Conservation (phyloP, 2,329 filamentous ascomycete genomes). For the Fusarium sp. region DNA sequence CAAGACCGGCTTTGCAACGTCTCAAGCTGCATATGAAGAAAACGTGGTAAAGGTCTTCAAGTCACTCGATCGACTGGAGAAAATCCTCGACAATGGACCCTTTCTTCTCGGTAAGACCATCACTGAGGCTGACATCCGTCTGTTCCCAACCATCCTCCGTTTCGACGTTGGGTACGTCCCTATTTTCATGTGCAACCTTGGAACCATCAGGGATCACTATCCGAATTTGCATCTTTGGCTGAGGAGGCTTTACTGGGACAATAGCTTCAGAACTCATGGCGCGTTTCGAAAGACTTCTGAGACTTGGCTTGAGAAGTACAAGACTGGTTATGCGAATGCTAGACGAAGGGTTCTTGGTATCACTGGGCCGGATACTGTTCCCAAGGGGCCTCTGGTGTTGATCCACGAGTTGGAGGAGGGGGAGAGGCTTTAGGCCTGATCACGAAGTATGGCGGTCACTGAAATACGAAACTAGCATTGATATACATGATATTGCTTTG, state of each 20-base stretch:
- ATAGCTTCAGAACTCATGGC: slow-evolving; percentile 51
- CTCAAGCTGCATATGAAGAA: slow-evolving; percentile 72
- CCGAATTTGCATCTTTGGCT: slow-evolving; percentile 76
- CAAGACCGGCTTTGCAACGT: slow-evolving; percentile 71
- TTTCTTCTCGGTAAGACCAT: slow-evolving; percentile 72
- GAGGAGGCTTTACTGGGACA: slow-evolving; percentile 76
- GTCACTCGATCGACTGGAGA: slow-evolving; percentile 72
- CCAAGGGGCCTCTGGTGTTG: slow-evolving; percentile 36
- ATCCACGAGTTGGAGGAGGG: slow-evolving; percentile 17
- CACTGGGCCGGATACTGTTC: slow-evolving; percentile 43
- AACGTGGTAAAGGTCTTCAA: slow-evolving; percentile 69
- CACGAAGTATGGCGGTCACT: not conserved
- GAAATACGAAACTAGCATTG: too few relatives aligned
- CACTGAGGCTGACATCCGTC: slow-evolving; percentile 75
- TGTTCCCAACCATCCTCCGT: slow-evolving; percentile 72
- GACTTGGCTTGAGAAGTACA: slow-evolving; percentile 57
- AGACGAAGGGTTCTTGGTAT: slow-evolving; percentile 42
- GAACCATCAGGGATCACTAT: slow-evolving; percentile 71
- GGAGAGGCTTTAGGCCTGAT: not conserved
- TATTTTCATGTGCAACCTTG: slow-evolving; percentile 72
- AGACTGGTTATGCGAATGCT: slow-evolving; percentile 41
- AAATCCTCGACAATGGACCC: slow-evolving; percentile 59
- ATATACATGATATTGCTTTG: not conserved
- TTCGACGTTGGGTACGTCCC: slow-evolving; percentile 77
- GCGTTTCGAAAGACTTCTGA: slow-evolving; percentile 76